Evolutionary conservation across 1,139 yeast genomes (phyloP), one percentile per base, ranked within the genome.

Genomic region (Sugiyamaella sp.): DNA sequence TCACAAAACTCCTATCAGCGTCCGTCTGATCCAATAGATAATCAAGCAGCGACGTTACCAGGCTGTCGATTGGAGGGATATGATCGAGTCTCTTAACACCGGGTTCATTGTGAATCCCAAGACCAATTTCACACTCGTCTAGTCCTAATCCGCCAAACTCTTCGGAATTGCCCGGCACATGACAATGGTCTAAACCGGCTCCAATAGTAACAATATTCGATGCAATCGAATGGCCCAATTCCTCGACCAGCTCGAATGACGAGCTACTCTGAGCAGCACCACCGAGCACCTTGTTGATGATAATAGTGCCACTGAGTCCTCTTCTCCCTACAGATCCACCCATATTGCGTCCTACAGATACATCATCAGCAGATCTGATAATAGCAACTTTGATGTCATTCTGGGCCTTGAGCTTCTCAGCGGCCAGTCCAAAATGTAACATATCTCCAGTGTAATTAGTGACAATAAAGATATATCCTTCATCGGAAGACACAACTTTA

Each of bases 361-460:
- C 81, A 59, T 76, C 78, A 59, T 77, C 81, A 1, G 80, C 72
- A 14, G 75, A 57, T 41, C 53, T 53, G 42, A 62, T 54, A 16
- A 64, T 45, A 6, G 62, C 65, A 9, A 62, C 62, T 6, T 50
- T 51, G 65, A 52, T 67, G 16, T 53, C 44, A 21, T 63, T 60
- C 14, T 47, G 49, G 10, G 68, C 66, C 32, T 57, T 60, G 46
- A 63, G 44, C 49, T 64, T 63, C 43, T 65, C 69, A 32, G 60
- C 53, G 2, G 69, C 81, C 62, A 81, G 71, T 0, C 85, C 86
- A 67, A 81, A 81, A 62, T 81, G 84, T 49, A 81, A 70, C 49
- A 80, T 74, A 63, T 81, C 86, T 1, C 86, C 86, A 3, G 85
- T 81, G 64, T 81, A 81, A 66, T 81, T 81, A 56, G 82, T 81